Percentiles rank a stretch among this genome's conserved stretches.
Conservation (phyloP, 305 asterid genomes). For the Fraxinus velutina region DNA sequence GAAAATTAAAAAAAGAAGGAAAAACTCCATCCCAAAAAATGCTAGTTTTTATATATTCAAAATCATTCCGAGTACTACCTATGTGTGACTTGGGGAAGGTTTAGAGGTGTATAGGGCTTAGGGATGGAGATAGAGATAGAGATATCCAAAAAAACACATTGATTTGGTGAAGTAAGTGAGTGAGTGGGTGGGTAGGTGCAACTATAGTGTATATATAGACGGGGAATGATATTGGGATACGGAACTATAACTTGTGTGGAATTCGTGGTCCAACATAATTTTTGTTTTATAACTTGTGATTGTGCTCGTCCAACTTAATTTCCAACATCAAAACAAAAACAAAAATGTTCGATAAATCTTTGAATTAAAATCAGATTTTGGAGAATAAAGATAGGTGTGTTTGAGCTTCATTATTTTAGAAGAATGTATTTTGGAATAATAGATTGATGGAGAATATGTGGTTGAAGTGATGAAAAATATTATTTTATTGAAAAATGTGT, state of each 20-base stretch:
- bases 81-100: neutral
- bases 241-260: neutral
- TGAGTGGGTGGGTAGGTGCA: neutral
- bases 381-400: too few species aligned
- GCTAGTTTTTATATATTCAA: neutral
- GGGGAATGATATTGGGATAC: neutral
- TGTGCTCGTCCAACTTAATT: too few species aligned
- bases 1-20: constrained; percentile 2
- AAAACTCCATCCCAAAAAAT: constrained; percentile 21
- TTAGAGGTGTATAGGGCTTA: neutral
- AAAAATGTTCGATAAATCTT: neutral
- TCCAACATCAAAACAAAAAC: neutral
- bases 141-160: too few species aligned
- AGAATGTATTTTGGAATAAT: too few species aligned
- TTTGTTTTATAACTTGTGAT: too few species aligned
- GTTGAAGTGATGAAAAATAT: too few species aligned
- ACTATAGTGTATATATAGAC: neutral
- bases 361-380: neutral
- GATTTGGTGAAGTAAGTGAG: neutral
- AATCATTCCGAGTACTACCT: neutral
- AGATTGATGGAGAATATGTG: too few species aligned
- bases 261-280: neutral
- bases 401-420: too few species aligned
- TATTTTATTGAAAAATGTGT: too few species aligned
- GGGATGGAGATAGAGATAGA: too few species aligned